Conservation (phyloP, 768 basidiomycete genomes). For the Strobilomyces dryophilus region DNA sequence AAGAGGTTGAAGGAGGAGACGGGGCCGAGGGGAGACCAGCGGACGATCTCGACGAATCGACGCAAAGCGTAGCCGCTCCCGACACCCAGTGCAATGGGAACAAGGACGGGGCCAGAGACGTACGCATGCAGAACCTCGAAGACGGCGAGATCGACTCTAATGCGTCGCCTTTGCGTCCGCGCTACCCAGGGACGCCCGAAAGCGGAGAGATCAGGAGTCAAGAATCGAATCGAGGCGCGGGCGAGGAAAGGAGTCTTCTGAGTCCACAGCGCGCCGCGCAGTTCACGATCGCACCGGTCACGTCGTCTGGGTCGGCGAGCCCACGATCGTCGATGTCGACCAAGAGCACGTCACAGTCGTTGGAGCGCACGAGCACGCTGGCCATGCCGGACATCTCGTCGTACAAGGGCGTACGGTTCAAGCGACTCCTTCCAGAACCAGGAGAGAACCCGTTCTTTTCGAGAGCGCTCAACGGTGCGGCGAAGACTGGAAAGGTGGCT, state of each 20-base stretch:
- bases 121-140: conserved; percentile 2
- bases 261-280: too few relatives aligned
- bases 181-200: conserved; percentile 1
- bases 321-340: neutral
- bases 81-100: neutral
- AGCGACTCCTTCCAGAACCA: conserved; percentile 5
- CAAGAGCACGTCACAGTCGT: neutral
- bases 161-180: neutral
- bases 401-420: conserved; percentile 22
- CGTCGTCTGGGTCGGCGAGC: neutral
- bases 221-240: neutral
- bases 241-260: too few relatives aligned
- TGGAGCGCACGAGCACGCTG: neutral
- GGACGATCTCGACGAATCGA: neutral
- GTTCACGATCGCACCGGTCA: neutral
- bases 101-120: neutral
- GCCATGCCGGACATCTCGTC: conserved; percentile 23
- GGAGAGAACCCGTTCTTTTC: conserved; percentile 24
- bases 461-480: conserved; percentile 11
- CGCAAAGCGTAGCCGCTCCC: neutral
- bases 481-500: neutral
- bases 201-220: conserved; percentile 19
- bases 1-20: neutral
- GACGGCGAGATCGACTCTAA: conserved; percentile 16
- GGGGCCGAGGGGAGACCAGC: neutral